A percentile compares a stretch with the other conserved stretches of the same genome.
phyloP scores from a whole-genome alignment of 345 rosid genomes.

The Trapa bicornis region DNA sequence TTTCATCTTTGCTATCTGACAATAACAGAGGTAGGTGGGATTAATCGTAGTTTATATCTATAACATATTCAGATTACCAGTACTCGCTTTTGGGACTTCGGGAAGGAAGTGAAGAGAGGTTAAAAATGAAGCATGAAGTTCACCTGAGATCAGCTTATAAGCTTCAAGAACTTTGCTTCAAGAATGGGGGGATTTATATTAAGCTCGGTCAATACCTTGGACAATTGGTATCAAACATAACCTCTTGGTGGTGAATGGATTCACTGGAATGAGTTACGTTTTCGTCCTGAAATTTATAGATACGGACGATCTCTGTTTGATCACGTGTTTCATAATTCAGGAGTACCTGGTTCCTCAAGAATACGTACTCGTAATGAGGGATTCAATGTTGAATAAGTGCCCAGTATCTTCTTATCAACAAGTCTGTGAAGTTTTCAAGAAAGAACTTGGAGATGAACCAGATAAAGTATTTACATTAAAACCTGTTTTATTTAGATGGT shows the following conservation, averaged over 20 bases:
- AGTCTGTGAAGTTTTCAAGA: conserved; percentile 79
- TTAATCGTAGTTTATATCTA: neutral
- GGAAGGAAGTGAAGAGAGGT: conserved; percentile 69
- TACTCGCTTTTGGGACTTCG: conserved; percentile 71
- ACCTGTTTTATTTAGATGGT: neutral
- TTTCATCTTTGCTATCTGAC: neutral
- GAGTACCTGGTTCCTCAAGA: conserved; percentile 85
- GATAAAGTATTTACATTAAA: conserved; percentile 45
- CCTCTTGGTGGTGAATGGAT: neutral
- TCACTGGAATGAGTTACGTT: neutral
- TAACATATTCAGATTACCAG: conserved; percentile 48
- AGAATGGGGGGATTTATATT: conserved; percentile 85
- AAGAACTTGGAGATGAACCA: conserved; percentile 77
- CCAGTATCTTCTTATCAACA: conserved; percentile 91
- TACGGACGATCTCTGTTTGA: neutral
- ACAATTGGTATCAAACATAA: conserved; percentile 46
- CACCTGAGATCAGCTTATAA: conserved; percentile 79
- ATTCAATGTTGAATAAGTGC: conserved; percentile 83
- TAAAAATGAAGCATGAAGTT: conserved; percentile 67
- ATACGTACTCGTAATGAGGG: conserved; percentile 73
- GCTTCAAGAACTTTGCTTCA: conserved; percentile 86
- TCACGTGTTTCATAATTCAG: conserved; percentile 20
- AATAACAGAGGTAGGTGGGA: neutral
- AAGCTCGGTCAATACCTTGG: conserved; percentile 94
- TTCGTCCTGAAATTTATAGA: neutral